phyloP scores from a whole-genome alignment of 176 grass and related monocot species.

The Chloris gayana region DNA sequence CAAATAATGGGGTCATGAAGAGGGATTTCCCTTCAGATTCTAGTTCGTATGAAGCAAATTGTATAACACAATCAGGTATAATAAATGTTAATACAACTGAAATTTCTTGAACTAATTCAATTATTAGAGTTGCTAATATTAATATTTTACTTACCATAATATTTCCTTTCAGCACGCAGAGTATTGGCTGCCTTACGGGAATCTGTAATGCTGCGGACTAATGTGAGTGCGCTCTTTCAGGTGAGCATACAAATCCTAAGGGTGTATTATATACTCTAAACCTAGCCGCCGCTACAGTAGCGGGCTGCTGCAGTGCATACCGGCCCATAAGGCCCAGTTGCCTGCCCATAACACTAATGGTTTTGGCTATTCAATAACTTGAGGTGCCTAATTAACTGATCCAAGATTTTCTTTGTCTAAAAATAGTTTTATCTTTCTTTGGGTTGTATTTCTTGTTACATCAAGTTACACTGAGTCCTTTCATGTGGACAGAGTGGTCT shows the following conservation, averaged over 20 bases:
- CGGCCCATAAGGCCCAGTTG: too few species aligned
- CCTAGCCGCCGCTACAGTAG: too few species aligned
- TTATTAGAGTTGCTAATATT: slow-evolving; percentile 18
- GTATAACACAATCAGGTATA: slow-evolving; percentile 28
- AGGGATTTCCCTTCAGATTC: slow-evolving; percentile 27
- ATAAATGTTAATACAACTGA: slow-evolving; percentile 5
- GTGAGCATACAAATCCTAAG: slow-evolving; percentile 38
- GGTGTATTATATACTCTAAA: too few species aligned
- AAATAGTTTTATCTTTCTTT: background rate
- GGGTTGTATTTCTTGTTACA: slow-evolving; percentile 29
- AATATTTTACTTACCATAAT: slow-evolving; percentile 33
- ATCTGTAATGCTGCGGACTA: slow-evolving; percentile 79
- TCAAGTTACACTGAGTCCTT: slow-evolving; percentile 22
- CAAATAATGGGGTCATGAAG: background rate
- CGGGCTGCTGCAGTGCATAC: too few species aligned
- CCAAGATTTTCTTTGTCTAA: background rate
- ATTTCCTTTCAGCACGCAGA: slow-evolving; percentile 47
- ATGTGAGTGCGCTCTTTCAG: slow-evolving; percentile 56
- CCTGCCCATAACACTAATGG: background rate
- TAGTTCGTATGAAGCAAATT: slow-evolving; percentile 29
- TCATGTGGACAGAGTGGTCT: slow-evolving; percentile 49
- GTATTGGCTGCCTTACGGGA: slow-evolving; percentile 70
- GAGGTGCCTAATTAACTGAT: background rate
- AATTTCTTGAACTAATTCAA: slow-evolving; percentile 17
- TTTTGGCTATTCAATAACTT: slow-evolving; percentile 4